phyloP scores from a whole-genome alignment of 371 early-diverging fungal species.

The Mucor velutinosus region DNA sequence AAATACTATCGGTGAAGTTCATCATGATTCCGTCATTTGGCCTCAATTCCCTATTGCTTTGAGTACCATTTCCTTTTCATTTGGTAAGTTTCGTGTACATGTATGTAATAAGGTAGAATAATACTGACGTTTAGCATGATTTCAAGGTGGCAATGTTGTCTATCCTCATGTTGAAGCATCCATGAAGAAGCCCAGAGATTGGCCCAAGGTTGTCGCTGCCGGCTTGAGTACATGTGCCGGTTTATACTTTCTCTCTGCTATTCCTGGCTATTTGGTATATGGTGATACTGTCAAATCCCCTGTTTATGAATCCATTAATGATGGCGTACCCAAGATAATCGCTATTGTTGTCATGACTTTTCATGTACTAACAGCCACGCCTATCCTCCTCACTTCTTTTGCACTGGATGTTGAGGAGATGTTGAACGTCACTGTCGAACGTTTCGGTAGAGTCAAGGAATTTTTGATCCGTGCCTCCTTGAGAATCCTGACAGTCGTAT shows the following conservation, averaged over 20 bases:
- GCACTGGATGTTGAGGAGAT: conserved; percentile 72
- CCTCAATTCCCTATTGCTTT: conserved; percentile 59
- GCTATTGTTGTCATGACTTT: conserved; percentile 79
- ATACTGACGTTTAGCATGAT: too few species aligned
- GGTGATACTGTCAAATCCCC: conserved; percentile 74
- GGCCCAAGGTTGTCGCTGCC: conserved; percentile 69
- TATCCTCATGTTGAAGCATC: conserved; percentile 87
- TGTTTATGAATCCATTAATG: conserved; percentile 72
- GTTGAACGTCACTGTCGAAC: conserved; percentile 57
- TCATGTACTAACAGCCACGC: conserved; percentile 84
- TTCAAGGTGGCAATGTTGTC: conserved; percentile 64
- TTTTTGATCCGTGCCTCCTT: conserved; percentile 58
- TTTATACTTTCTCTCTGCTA: conserved; percentile 77
- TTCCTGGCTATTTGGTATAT: conserved; percentile 84
- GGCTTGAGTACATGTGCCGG: conserved; percentile 72
- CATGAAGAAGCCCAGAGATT: conserved; percentile 77
- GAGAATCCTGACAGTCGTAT: conserved; percentile 54
- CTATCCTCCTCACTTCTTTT: conserved; percentile 81
- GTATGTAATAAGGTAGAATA: too few species aligned
- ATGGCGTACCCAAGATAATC: conserved; percentile 60
- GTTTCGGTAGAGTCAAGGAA: conserved; percentile 54
- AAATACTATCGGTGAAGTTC: conserved; percentile 13
- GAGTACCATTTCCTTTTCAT: conserved; percentile 74
- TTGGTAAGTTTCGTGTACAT: conserved; percentile 39
- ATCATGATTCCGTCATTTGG: conserved; percentile 52